Evolutionary conservation across 352 stramenopile species (phyloP).

Genomic region (Elongisporangium undulatum): DNA sequence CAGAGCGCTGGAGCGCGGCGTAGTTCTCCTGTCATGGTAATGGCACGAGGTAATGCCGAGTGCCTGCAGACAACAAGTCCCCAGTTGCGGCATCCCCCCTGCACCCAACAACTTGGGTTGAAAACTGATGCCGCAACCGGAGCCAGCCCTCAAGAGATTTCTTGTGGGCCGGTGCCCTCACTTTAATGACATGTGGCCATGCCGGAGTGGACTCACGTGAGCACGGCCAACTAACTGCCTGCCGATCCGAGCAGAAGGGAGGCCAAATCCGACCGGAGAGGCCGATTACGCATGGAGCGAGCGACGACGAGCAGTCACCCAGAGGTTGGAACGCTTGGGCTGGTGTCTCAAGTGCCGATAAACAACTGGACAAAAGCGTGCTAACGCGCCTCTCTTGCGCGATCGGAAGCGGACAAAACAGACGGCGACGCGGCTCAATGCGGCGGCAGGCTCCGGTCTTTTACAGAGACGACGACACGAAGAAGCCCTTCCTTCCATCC

Average conservation of each 20-base stretch:
- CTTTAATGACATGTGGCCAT: neutral
- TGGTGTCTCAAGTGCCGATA: neutral
- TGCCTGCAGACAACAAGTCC: neutral
- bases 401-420: neutral
- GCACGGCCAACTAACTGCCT: too few species aligned
- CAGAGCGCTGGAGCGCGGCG: conserved; percentile 19
- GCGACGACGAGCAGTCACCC: neutral
- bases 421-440: neutral
- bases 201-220: too few species aligned
- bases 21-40: neutral
- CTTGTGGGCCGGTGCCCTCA: neutral
- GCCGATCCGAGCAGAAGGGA: too few species aligned
- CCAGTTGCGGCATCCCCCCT: neutral
- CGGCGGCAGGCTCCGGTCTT: neutral
- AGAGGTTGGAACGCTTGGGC: neutral
- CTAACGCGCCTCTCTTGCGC: neutral
- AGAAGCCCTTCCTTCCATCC: neutral
- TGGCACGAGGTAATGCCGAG: neutral
- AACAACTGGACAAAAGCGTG: neutral
- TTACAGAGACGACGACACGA: neutral
- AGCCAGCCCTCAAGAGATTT: neutral
- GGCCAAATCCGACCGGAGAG: too few species aligned
- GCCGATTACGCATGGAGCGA: neutral
- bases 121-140: neutral
- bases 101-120: neutral